Evolutionary conservation across 2,329 filamentous ascomycete genomes (phyloP).

Genomic region (Pseudocercospora crystallina): DNA sequence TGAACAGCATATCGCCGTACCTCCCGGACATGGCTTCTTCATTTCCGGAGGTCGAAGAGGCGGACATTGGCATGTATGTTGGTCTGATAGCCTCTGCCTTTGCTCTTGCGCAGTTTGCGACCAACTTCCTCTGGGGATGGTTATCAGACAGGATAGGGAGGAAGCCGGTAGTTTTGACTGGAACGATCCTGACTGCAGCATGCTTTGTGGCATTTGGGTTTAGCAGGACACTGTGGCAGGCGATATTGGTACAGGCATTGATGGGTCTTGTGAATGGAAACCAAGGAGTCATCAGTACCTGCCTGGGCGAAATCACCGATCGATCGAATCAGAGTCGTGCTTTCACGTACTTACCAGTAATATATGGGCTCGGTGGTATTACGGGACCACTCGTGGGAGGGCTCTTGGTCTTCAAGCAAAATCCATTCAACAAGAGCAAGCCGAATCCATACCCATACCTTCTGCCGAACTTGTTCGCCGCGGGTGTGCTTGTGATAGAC

Average conservation of each 20-base stretch:
- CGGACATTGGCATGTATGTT: constrained; percentile 80
- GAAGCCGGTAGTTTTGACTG: constrained; percentile 78
- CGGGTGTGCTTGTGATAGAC: constrained; percentile 68
- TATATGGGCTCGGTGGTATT: constrained; percentile 94
- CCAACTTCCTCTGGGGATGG: constrained; percentile 90
- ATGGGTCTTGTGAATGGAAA: constrained; percentile 97
- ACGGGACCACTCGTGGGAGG: constrained; percentile 91
- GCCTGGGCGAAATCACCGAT: constrained; percentile 91
- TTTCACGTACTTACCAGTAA: constrained; percentile 90
- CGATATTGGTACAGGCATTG: constrained; percentile 77
- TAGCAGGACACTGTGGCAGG: constrained; percentile 77
- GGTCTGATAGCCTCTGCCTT: constrained; percentile 88
- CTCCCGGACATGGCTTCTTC: constrained; percentile 86
- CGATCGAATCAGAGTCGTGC: constrained; percentile 89
- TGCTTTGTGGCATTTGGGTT: constrained; percentile 89
- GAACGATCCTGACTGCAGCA: constrained; percentile 75
- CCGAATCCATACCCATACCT: constrained; percentile 74
- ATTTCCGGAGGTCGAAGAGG: constrained; percentile 74
- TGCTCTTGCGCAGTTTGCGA: constrained; percentile 85
- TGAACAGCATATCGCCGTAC: constrained; percentile 96
- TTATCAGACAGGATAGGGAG: constrained; percentile 75
- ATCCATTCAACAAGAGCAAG: constrained; percentile 54
- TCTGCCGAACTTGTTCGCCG: constrained; percentile 76
- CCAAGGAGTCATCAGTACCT: constrained; percentile 89
- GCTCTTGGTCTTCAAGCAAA: constrained; percentile 67